Evolutionary conservation across 164 flowering plant genomes (phyloP).

Genomic region (Vitis riparia): DNA sequence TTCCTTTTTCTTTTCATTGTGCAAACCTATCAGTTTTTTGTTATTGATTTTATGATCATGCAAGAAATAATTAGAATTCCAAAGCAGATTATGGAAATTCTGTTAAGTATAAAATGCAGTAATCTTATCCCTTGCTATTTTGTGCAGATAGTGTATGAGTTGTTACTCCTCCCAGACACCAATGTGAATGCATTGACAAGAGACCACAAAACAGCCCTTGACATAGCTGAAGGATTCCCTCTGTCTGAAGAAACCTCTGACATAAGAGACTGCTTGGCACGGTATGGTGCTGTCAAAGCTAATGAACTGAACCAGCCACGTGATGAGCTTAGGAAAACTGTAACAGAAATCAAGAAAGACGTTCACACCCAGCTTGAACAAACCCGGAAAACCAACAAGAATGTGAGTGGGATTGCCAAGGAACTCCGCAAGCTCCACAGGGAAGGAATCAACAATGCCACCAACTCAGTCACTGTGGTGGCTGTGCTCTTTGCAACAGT

Average conservation of each 20-base stretch:
- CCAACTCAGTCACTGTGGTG: constrained; percentile 80
- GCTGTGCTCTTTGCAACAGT: constrained; percentile 83
- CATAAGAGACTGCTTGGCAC: constrained; percentile 48
- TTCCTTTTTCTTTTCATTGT: too few species aligned
- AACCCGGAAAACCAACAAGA: constrained; percentile 66
- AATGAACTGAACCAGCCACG: constrained; percentile 77
- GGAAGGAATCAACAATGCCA: constrained; percentile 77
- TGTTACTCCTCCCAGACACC: constrained; percentile 54
- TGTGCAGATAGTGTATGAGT: constrained; percentile 64
- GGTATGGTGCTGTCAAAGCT: constrained; percentile 59
- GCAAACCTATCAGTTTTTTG: too few species aligned
- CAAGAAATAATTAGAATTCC: too few species aligned
- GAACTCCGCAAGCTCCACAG: constrained; percentile 69
- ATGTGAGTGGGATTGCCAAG: constrained; percentile 66
- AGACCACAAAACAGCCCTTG: constrained; percentile 71
- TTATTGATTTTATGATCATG: too few species aligned
- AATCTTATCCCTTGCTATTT: background rate
- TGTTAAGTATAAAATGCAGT: too few species aligned
- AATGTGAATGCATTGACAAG: constrained; percentile 74
- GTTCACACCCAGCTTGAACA: constrained; percentile 79
- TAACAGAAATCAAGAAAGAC: constrained; percentile 68
- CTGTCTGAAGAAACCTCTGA: constrained; percentile 61
- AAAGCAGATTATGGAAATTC: too few species aligned
- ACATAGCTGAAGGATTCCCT: constrained; percentile 72
- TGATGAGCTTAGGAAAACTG: constrained; percentile 71